A percentile compares a stretch with the other conserved stretches of the same genome.
These are phyloP conservation scores for Yarrowia sp. DNA, from an alignment of 805 yeast species.

Conservation along the genomic window DNA sequence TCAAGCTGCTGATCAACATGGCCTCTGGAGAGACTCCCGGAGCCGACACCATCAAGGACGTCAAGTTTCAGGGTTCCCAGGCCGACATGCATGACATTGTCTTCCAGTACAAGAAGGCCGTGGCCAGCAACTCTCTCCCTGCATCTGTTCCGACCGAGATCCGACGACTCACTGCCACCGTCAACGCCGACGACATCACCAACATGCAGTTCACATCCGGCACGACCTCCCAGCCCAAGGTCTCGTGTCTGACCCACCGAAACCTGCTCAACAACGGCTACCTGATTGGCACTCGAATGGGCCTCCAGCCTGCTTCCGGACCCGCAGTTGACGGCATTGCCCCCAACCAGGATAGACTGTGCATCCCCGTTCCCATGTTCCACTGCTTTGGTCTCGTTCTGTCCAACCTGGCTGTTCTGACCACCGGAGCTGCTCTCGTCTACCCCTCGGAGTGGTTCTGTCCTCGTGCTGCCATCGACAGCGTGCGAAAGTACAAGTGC, in stretches of 20 bases:
- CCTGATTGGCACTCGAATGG: conserved; percentile 35
- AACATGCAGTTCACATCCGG: conserved; percentile 40
- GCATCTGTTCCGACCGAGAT: conserved; percentile 8
- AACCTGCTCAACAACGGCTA: conserved; percentile 37
- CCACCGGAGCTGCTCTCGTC: conserved; percentile 35
- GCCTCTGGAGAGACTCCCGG: conserved; percentile 20
- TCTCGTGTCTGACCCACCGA: conserved; percentile 35
- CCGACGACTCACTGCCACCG: background rate
- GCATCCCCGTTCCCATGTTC: conserved; percentile 39
- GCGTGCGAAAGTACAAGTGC: conserved; percentile 33
- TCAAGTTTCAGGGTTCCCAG: conserved; percentile 15
- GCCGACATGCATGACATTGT: conserved; percentile 19
- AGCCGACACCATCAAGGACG: conserved; percentile 12
- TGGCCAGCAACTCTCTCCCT: background rate
- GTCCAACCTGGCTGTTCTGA: conserved; percentile 34
- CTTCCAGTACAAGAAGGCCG: background rate
- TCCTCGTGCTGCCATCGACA: conserved; percentile 32
- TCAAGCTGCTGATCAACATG: conserved; percentile 10
- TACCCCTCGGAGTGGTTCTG: conserved; percentile 36
- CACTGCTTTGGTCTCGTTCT: conserved; percentile 39
- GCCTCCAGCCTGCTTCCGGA: conserved; percentile 31
- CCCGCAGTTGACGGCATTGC: conserved; percentile 30
- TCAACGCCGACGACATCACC: conserved; percentile 31
- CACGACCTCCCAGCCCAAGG: conserved; percentile 37
- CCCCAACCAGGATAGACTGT: conserved; percentile 34